Percentiles rank a stretch among this genome's conserved stretches.
Evolutionary conservation across 345 rosid genomes (phyloP).

Genomic region (Chamaenerion angustifolium): DNA sequence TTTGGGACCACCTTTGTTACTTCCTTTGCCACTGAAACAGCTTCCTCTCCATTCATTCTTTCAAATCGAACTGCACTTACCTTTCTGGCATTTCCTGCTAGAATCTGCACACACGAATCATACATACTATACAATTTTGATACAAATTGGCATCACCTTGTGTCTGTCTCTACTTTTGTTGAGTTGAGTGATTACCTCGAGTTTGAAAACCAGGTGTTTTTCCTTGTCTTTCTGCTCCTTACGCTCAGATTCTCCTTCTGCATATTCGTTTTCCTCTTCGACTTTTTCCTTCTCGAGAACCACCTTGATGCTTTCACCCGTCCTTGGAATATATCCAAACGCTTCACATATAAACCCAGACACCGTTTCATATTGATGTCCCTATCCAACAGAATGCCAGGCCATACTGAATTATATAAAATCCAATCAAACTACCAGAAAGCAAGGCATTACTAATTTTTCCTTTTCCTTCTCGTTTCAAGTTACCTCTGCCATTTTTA

Average conservation of each 20-base stretch:
- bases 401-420: too few species aligned
- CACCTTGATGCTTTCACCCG: slow-evolving; percentile 77
- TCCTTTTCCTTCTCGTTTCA: too few species aligned
- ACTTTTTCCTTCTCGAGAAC: slow-evolving; percentile 63
- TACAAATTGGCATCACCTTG: too few species aligned
- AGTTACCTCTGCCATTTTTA: slow-evolving; percentile 99
- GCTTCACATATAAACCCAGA: slow-evolving; percentile 94
- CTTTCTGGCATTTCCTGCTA: slow-evolving; percentile 95
- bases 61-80: slow-evolving; percentile 87
- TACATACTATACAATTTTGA: too few species aligned
- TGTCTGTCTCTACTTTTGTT: too few species aligned
- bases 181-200: slow-evolving; percentile 42
- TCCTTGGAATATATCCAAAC: slow-evolving; percentile 95
- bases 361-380: slow-evolving; percentile 92
- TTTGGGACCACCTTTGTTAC: slow-evolving; percentile 63
- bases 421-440: neutral
- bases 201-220: slow-evolving; percentile 58
- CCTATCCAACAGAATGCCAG: slow-evolving; percentile 25
- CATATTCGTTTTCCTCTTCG: slow-evolving; percentile 52
- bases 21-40: slow-evolving; percentile 39
- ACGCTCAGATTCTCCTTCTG: slow-evolving; percentile 51
- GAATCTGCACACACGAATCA: slow-evolving; percentile 34
- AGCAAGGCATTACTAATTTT: neutral
- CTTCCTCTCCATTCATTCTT: slow-evolving; percentile 41
- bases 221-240: slow-evolving; percentile 43